These are phyloP conservation scores for Aspergillus phoenicis DNA, from an alignment of 2,329 filamentous ascomycete species.

Conservation along the genomic window DNA sequence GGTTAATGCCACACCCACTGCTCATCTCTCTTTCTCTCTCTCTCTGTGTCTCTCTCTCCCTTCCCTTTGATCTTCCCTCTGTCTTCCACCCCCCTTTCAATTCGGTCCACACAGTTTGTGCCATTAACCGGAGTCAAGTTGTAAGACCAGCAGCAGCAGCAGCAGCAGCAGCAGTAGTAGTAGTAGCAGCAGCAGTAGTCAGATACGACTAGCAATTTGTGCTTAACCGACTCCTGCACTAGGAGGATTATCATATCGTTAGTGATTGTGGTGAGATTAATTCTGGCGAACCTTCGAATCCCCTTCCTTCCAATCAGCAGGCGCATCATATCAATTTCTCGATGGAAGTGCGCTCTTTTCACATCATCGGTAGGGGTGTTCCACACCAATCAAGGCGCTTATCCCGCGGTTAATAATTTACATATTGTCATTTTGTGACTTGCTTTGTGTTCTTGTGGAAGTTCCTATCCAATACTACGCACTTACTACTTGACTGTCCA, in stretches of 20 bases:
- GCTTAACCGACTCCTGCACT: background rate
- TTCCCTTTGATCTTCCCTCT: no score
- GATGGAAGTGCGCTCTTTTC: background rate
- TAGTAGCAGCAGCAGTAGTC: background rate
- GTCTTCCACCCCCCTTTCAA: constrained; percentile 5
- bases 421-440: background rate
- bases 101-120: background rate
- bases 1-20: constrained; percentile 13
- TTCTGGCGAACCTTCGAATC: background rate
- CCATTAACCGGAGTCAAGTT: background rate
- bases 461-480: no score
- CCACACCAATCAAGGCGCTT: background rate
- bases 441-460: no score
- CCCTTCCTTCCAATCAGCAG: background rate
- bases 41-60: background rate
- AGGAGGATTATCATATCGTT: background rate
- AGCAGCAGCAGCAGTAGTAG: background rate
- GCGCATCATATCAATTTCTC: background rate
- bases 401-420: background rate
- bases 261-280: background rate
- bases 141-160: background rate
- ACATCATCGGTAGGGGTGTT: background rate
- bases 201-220: background rate
- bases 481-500: background rate
- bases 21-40: background rate